Percentiles rank a stretch among this genome's conserved stretches.
These are phyloP conservation scores for Eimeria necatrix DNA, from an alignment of 169 alveolate species.

Conservation along the genomic window DNA sequence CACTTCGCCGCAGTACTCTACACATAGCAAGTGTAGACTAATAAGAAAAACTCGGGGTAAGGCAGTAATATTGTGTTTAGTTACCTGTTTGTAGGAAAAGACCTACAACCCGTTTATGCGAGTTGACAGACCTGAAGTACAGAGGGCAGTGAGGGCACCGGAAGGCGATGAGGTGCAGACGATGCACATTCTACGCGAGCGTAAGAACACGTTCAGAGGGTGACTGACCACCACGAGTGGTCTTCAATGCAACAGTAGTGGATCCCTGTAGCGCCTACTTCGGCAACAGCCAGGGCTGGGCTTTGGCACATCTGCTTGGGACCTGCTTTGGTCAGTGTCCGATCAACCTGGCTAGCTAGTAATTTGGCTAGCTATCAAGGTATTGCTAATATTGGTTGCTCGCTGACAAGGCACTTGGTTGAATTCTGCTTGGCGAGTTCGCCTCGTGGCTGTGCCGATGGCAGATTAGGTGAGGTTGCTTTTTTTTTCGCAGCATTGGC, in stretches of 20 bases:
- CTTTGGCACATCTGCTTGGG: not conserved
- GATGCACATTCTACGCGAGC: slow-evolving; percentile 69
- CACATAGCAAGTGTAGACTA: not conserved
- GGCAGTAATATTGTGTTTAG: slow-evolving; percentile 73
- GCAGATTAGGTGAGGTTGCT: too few species aligned
- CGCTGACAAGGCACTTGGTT: too few species aligned
- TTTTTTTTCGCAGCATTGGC: too few species aligned
- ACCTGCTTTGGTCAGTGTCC: not conserved
- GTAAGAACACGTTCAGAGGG: slow-evolving; percentile 64
- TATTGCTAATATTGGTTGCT: too few species aligned
- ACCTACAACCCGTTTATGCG: slow-evolving; percentile 76
- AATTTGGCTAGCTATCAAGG: not conserved
- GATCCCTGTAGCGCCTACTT: not conserved
- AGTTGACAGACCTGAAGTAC: slow-evolving; percentile 32
- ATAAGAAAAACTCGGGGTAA: not conserved
- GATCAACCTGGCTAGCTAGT: not conserved
- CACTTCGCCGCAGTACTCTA: too few species aligned
- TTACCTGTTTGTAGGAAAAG: slow-evolving; percentile 72
- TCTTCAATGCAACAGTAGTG: not conserved
- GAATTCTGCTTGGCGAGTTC: too few species aligned
- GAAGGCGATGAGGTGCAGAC: slow-evolving; percentile 70
- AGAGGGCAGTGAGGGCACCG: slow-evolving; percentile 53
- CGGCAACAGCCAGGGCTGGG: too few species aligned
- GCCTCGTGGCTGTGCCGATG: too few species aligned
- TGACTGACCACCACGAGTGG: not conserved